Evolutionary conservation across 495 filamentous ascomycete species (phyloP), one percentile per base, ranked within the genome.

Genomic region (Tuber magnatum): DNA sequence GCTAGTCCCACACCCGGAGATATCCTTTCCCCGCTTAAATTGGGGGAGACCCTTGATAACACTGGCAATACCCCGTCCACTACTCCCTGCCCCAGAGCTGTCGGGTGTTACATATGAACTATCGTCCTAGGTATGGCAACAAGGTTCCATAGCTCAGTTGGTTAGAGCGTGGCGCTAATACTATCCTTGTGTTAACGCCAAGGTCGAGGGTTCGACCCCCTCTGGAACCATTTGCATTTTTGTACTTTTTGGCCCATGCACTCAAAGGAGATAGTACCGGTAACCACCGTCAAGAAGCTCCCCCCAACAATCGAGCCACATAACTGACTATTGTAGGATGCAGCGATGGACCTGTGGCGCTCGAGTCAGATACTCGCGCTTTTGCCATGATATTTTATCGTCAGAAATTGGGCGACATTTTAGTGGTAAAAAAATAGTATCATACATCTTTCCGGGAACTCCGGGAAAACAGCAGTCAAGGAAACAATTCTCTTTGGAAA

Each of bases 151-250:
- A 24, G 51, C 24, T n/a, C 51, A 56, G 51, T 56, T 56, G 43
- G 43, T 46, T 46, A 51, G 46, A 22, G 46, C 46, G 24, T 51
- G 46, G 46, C n/a, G 24, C 46, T 56, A 56, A 56, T 56, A 56
- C 28, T 28, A 7, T 56, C 51, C 38, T 8, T 51, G 48, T 76
- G 75, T 76, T 76, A 74, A 76, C 75, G 71, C 75, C 75, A 76
- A 76, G 75, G 75, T 75, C 75, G 75, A 76, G 75, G 75, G 75
- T 75, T 76, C 72, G 75, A 76, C 75, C 75, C 75, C 75, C 75
- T 76, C 75, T 76, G 75, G 75, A 76, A 76, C 75, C 75, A 76
- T 70, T 69, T 41, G n/a, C 12, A 24, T 51, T 69, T 68, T 73
- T 46, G 4, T 74, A 0, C 28, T 56, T 56, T 51, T 56, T 28